phyloP scores from a whole-genome alignment of 768 basidiomycete species.

The Floccularia luteovirens region DNA sequence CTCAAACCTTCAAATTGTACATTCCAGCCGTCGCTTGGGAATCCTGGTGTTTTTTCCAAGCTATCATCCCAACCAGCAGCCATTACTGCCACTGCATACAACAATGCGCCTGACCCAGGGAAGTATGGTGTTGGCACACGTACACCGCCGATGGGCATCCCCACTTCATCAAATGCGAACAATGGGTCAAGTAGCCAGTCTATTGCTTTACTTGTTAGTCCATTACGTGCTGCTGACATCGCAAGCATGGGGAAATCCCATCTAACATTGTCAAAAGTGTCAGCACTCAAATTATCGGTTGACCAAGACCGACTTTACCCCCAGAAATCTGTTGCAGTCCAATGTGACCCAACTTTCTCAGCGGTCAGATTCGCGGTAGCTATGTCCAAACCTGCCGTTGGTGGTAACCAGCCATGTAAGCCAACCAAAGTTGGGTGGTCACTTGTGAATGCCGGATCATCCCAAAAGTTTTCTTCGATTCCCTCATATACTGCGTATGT shows the following conservation, averaged over 20 bases:
- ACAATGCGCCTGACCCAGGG: slow-evolving; percentile 44
- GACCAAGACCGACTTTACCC: slow-evolving; percentile 25
- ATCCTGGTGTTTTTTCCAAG: slow-evolving; percentile 15
- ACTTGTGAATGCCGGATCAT: slow-evolving; percentile 38
- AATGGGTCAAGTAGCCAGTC: slow-evolving; percentile 48
- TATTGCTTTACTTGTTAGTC: slow-evolving; percentile 38
- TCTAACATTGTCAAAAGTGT: slow-evolving; percentile 15
- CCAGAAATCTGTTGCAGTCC: slow-evolving; percentile 50
- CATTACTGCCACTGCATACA: slow-evolving; percentile 52
- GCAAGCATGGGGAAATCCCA: slow-evolving; percentile 63
- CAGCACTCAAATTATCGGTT: background rate
- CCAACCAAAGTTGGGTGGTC: slow-evolving; percentile 54
- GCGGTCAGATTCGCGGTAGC: slow-evolving; percentile 39
- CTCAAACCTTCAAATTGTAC: slow-evolving; percentile 16
- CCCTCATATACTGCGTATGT: slow-evolving; percentile 52
- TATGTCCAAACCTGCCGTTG: slow-evolving; percentile 36
- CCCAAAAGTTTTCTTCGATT: slow-evolving; percentile 44
- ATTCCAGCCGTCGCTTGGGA: slow-evolving; percentile 20
- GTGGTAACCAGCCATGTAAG: slow-evolving; percentile 50
- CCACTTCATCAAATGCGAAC: slow-evolving; percentile 52
- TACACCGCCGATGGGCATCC: slow-evolving; percentile 51
- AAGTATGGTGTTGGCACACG: slow-evolving; percentile 54
- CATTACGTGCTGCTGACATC: slow-evolving; percentile 52
- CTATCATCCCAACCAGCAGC: slow-evolving; percentile 46
- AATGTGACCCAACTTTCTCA: slow-evolving; percentile 43